A percentile compares a stretch with the other conserved stretches of the same genome.
Evolutionary conservation across 441 rosid species (phyloP).

Genomic region (Omphalea diandra): DNA sequence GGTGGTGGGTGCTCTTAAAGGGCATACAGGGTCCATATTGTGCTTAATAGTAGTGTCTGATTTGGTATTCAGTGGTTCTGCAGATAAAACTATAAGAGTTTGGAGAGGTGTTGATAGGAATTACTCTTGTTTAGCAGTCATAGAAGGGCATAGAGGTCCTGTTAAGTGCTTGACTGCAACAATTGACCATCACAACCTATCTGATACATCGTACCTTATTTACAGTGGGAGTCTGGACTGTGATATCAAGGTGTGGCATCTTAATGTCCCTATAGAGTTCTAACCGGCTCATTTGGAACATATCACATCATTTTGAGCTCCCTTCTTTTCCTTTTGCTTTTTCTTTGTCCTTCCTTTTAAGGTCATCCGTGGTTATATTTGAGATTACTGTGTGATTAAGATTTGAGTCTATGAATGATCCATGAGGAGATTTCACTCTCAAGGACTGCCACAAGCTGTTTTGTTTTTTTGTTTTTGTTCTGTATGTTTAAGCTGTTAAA

Average conservation of each 20-base stretch:
- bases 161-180: slow-evolving; percentile 82
- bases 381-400: not conserved
- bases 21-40: slow-evolving; percentile 71
- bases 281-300: slow-evolving; percentile 27
- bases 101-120: slow-evolving; percentile 51
- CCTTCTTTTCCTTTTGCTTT: not conserved
- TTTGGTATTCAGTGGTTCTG: slow-evolving; percentile 80
- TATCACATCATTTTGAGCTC: not conserved
- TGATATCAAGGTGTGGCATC: slow-evolving; percentile 82
- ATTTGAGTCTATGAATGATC: slow-evolving; percentile 5
- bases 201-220: slow-evolving; percentile 43
- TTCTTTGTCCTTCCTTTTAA: not conserved
- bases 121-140: slow-evolving; percentile 56
- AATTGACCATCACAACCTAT: slow-evolving; percentile 32
- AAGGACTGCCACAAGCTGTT: not conserved
- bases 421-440: not conserved
- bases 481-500: not conserved
- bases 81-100: slow-evolving; percentile 69
- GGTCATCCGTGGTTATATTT: not conserved
- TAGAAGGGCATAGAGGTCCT: slow-evolving; percentile 85
- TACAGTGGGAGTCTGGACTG: slow-evolving; percentile 90
- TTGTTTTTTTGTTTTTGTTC: not conserved
- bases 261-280: slow-evolving; percentile 37
- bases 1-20: slow-evolving; percentile 56
- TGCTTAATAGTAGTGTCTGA: slow-evolving; percentile 59